Evolutionary conservation across 208 protist species (phyloP).

Genomic region (Trypanosomatidae sp.): DNA sequence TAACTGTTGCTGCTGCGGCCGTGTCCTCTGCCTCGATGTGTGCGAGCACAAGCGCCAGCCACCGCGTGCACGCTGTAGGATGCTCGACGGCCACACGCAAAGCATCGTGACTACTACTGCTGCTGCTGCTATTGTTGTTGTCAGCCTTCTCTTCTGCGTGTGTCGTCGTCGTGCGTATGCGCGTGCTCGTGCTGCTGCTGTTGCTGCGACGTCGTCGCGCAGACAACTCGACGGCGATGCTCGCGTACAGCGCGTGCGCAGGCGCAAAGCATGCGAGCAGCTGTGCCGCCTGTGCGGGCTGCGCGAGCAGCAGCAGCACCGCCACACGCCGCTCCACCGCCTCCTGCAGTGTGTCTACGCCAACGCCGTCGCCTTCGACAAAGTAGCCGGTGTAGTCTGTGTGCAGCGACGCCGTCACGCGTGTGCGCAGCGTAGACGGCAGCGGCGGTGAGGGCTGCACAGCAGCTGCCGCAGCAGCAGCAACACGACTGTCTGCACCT

Average conservation of each 20-base stretch:
- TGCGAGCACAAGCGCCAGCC: conserved; percentile 37
- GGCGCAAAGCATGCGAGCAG: conserved; percentile 32
- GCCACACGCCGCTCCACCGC: conserved; percentile 67
- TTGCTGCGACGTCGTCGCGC: too few species aligned
- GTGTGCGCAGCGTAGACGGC: neutral
- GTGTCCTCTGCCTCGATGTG: conserved; percentile 25
- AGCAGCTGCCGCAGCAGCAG: neutral
- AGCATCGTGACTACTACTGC: neutral
- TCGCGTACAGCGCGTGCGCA: conserved; percentile 37
- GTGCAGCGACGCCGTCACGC: neutral
- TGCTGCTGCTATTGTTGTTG: neutral
- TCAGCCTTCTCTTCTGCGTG: too few species aligned
- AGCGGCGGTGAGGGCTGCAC: neutral
- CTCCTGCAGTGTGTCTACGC: conserved; percentile 32
- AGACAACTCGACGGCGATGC: conserved; percentile 38
- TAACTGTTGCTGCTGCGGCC: too few species aligned
- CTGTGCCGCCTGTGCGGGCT: conserved; percentile 26
- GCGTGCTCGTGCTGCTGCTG: neutral
- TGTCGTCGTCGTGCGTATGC: neutral
- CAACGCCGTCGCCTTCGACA: conserved; percentile 35
- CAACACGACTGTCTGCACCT: neutral
- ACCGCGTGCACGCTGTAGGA: conserved; percentile 27
- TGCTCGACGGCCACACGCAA: conserved; percentile 5
- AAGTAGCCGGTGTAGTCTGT: conserved; percentile 5
- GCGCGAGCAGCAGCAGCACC: conserved; percentile 43